These are phyloP conservation scores for Alternaria brassicicola DNA, from an alignment of 2,329 filamentous ascomycete species.

Conservation along the genomic window DNA sequence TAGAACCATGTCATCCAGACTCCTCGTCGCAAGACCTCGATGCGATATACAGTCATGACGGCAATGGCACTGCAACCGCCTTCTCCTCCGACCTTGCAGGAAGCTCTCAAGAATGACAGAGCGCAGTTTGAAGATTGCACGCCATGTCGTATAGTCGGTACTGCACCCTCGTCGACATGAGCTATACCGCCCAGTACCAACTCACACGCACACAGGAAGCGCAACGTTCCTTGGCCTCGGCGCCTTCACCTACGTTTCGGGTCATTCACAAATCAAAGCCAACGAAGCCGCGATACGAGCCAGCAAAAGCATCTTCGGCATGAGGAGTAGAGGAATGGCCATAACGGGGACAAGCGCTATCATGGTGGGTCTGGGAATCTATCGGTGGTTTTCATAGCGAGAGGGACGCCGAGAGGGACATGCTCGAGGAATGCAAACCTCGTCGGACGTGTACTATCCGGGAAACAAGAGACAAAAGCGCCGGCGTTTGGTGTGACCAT, in stretches of 20 bases:
- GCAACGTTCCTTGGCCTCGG: constrained; percentile 55
- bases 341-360: constrained; percentile 50
- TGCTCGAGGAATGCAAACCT: neutral
- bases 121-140: constrained; percentile 66
- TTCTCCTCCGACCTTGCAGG: constrained; percentile 33
- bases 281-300: constrained; percentile 50
- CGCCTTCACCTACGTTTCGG: constrained; percentile 54
- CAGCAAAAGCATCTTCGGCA: constrained; percentile 51
- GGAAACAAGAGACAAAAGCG: neutral
- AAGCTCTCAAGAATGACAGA: constrained; percentile 41
- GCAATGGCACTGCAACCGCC: constrained; percentile 23
- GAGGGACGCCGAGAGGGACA: neutral
- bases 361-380: constrained; percentile 54
- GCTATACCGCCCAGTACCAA: neutral
- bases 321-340: constrained; percentile 48
- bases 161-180: neutral
- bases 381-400: constrained; percentile 48
- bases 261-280: constrained; percentile 52
- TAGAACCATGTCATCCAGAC: constrained; percentile 5
- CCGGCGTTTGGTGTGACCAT: neutral
- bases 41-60: neutral
- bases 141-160: constrained; percentile 74
- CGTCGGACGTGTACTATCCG: neutral
- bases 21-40: neutral
- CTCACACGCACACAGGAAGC: constrained; percentile 42